phyloP scores from a whole-genome alignment of 495 filamentous ascomycete genomes.

The Aspergillus saccharolyticus region DNA sequence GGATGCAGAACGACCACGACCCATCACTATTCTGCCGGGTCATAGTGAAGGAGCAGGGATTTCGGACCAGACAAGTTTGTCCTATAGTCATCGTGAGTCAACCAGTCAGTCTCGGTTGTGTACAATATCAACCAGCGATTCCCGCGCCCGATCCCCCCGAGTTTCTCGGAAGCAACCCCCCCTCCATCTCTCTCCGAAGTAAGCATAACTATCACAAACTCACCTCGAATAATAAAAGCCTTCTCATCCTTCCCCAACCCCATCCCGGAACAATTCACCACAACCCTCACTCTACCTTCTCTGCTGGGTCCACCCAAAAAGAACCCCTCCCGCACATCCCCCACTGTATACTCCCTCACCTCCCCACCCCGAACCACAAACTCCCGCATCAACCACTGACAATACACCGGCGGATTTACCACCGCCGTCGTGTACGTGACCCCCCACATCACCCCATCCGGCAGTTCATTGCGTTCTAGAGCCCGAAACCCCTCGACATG shows the following conservation, averaged over 20 bases:
- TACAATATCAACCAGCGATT: too few relatives aligned
- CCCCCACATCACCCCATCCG: conserved; percentile 48
- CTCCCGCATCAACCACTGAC: conserved; percentile 47
- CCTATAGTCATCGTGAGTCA: too few relatives aligned
- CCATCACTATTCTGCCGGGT: conserved; percentile 56
- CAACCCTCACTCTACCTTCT: conserved; percentile 31
- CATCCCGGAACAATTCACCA: conserved; percentile 56
- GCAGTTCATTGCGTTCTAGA: conserved; percentile 37
- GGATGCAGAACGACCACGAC: conserved; percentile 56
- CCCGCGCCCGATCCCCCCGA: too few relatives aligned
- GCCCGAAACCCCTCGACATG: conserved; percentile 42
- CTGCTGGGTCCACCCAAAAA: conserved; percentile 14
- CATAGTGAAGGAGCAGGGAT: conserved; percentile 47
- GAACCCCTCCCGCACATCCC: conserved; percentile 46
- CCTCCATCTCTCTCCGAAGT: not conserved
- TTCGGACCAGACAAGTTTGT: conserved; percentile 44
- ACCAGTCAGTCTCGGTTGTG: too few relatives aligned
- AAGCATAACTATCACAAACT: conserved; percentile 11
- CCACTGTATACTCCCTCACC: conserved; percentile 39
- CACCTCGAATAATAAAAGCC: conserved; percentile 53
- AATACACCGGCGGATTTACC: conserved; percentile 60
- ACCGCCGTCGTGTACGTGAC: conserved; percentile 54
- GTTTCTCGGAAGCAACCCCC: too few relatives aligned
- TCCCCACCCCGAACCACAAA: conserved; percentile 48
- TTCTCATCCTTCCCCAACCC: conserved; percentile 46